Conservation (phyloP, 495 filamentous ascomycete genomes). For the Parathielavia hyrcaniae region DNA sequence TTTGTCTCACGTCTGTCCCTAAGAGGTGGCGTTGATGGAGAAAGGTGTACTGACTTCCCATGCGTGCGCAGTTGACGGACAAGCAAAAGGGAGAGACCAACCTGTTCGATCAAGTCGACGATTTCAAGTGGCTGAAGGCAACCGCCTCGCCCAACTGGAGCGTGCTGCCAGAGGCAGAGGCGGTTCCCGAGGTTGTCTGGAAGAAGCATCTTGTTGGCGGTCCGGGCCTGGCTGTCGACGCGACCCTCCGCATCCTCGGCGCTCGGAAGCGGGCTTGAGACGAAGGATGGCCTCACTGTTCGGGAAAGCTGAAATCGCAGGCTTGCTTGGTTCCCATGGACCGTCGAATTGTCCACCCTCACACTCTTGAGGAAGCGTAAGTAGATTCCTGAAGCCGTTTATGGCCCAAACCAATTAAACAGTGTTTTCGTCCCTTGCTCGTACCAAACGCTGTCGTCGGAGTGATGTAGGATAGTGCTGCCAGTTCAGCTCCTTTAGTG, state of each 20-base stretch:
- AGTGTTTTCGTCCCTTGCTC: neutral
- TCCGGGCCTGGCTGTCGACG: slow-evolving; percentile 55
- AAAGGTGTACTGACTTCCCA: neutral
- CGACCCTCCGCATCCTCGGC: slow-evolving; percentile 58
- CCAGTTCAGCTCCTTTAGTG: neutral
- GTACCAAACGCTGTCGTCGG: neutral
- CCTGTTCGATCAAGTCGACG: slow-evolving; percentile 83
- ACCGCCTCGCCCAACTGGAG: slow-evolving; percentile 87
- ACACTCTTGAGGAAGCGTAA: neutral
- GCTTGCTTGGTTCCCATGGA: neutral
- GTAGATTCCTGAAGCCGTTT: neutral
- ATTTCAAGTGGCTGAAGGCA: slow-evolving; percentile 93
- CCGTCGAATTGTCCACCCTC: neutral
- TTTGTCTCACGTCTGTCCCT: neutral
- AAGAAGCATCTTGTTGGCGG: slow-evolving; percentile 59
- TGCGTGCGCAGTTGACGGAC: slow-evolving; percentile 29
- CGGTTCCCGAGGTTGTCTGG: slow-evolving; percentile 62
- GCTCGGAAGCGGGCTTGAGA: slow-evolving; percentile 22
- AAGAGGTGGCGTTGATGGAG: neutral
- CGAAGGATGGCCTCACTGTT: neutral
- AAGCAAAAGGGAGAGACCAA: slow-evolving; percentile 43
- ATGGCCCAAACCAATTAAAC: neutral
- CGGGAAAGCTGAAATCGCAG: neutral
- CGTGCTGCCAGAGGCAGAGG: slow-evolving; percentile 54
- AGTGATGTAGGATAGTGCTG: neutral